Evolutionary conservation across 1,139 yeast genomes (phyloP).

Genomic region (Pichia sp.): DNA sequence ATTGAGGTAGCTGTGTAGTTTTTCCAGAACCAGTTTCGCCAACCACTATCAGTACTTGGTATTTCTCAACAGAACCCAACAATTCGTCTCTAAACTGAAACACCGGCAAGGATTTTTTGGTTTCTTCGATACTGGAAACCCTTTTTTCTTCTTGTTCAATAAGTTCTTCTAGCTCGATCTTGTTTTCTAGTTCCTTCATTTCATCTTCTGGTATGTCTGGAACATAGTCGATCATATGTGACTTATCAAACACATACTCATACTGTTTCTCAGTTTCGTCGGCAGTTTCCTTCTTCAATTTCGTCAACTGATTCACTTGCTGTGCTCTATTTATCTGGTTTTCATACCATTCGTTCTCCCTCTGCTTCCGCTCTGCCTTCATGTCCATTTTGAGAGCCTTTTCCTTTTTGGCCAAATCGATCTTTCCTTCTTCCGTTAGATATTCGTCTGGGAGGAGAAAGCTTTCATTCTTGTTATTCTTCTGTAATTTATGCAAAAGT

Average conservation of each 20-base stretch:
- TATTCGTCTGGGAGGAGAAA: slow-evolving; percentile 59
- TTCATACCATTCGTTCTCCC: slow-evolving; percentile 55
- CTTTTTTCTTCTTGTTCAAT: slow-evolving; percentile 41
- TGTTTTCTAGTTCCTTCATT: slow-evolving; percentile 24
- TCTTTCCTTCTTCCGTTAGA: slow-evolving; percentile 45
- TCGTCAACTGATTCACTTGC: slow-evolving; percentile 21
- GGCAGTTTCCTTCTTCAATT: slow-evolving; percentile 41
- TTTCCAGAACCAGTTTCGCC: slow-evolving; percentile 99
- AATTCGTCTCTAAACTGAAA: slow-evolving; percentile 58
- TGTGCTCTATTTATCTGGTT: slow-evolving; percentile 55
- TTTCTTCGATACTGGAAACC: slow-evolving; percentile 38
- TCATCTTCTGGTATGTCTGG: slow-evolving; percentile 41
- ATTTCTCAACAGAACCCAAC: slow-evolving; percentile 53
- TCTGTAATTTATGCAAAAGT: slow-evolving; percentile 39
- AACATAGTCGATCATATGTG: slow-evolving; percentile 63
- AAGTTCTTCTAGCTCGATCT: slow-evolving; percentile 30
- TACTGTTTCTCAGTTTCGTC: slow-evolving; percentile 37
- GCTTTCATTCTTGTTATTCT: slow-evolving; percentile 28
- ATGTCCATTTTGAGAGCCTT: slow-evolving; percentile 31
- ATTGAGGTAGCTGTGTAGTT: slow-evolving; percentile 93
- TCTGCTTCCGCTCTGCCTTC: slow-evolving; percentile 27
- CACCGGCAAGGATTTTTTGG: slow-evolving; percentile 72
- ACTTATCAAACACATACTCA: slow-evolving; percentile 67
- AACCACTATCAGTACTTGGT: slow-evolving; percentile 79
- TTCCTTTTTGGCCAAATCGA: slow-evolving; percentile 50